phyloP scores from a whole-genome alignment of 2,329 filamentous ascomycete genomes.

The Stylonectria norvegica region DNA sequence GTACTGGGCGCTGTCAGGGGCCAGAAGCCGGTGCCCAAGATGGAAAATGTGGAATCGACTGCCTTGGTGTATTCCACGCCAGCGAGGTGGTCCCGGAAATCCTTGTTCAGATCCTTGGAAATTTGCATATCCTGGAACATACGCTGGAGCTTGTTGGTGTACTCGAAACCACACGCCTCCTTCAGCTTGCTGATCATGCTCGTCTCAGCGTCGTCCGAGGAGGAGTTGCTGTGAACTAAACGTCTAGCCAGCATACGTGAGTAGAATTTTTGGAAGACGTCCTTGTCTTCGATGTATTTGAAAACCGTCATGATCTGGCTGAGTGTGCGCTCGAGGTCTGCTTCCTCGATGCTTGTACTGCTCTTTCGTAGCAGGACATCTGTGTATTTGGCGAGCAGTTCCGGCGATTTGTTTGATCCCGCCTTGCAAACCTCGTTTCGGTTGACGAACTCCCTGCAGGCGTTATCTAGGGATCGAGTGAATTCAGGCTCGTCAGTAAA shows the following conservation, averaged over 20 bases:
- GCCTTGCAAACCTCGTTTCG: conserved; percentile 94
- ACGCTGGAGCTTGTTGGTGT: conserved; percentile 97
- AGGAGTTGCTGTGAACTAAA: conserved; percentile 90
- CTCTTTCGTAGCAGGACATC: conserved; percentile 92
- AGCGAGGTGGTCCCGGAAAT: conserved; percentile 76
- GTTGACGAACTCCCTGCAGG: conserved; percentile 97
- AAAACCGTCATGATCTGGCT: conserved; percentile 98
- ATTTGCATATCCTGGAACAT: conserved; percentile 99
- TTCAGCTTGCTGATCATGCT: conserved; percentile 99
- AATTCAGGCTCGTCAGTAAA: conserved; percentile 97
- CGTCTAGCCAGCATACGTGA: conserved; percentile 94
- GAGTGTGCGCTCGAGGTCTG: conserved; percentile 84
- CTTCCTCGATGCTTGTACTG: conserved; percentile 87
- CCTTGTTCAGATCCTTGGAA: conserved; percentile 90
- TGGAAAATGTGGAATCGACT: conserved; percentile 82
- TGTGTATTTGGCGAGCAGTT: conserved; percentile 91
- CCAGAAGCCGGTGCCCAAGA: conserved; percentile 97
- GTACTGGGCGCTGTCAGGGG: conserved; percentile 83
- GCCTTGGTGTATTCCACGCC: conserved; percentile 57
- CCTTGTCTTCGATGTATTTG: conserved; percentile 99
- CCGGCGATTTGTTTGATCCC: conserved; percentile 89
- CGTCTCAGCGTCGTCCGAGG: conserved; percentile 94
- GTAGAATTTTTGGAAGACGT: conserved; percentile 99
- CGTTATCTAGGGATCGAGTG: conserved; percentile 91
- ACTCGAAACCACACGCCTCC: conserved; percentile 97